These are phyloP conservation scores for Trypanosoma mega DNA, from an alignment of 208 protist species.

Conservation along the genomic window DNA sequence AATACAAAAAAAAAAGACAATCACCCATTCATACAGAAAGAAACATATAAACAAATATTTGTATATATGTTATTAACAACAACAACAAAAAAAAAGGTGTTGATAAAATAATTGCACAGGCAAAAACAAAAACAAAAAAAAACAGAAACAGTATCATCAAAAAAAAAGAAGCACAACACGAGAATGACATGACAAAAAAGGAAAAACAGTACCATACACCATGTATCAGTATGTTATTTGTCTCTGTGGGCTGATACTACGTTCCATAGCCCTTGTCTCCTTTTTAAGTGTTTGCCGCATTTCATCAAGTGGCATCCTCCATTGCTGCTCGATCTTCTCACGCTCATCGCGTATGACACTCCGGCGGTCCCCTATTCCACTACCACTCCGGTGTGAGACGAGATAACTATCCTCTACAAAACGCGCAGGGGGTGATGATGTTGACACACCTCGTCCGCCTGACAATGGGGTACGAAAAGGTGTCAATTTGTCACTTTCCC, in stretches of 20 bases:
- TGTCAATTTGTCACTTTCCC: too few relatives aligned
- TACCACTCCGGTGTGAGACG: background rate
- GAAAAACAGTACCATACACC: background rate
- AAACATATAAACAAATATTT: constrained; percentile 22
- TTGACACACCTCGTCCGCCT: background rate
- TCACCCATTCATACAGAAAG: constrained; percentile 7
- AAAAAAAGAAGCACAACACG: background rate
- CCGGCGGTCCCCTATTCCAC: background rate
- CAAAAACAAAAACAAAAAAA: constrained; percentile 25
- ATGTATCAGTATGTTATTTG: constrained; percentile 3
- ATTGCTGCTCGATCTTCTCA: constrained; percentile 46
- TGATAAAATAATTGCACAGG: constrained; percentile 1
- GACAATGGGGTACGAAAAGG: too few relatives aligned
- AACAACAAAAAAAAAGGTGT: background rate
- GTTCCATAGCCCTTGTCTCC: constrained; percentile 33
- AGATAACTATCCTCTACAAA: background rate
- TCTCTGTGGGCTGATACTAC: constrained; percentile 31
- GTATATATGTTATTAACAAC: background rate
- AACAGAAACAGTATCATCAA: constrained; percentile 22
- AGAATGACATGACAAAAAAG: background rate
- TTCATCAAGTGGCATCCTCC: constrained; percentile 48
- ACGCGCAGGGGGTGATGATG: constrained; percentile 1
- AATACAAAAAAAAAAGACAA: too few relatives aligned
- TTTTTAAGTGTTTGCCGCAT: constrained; percentile 46
- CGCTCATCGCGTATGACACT: constrained; percentile 71